phyloP scores from a whole-genome alignment of 78 protist genomes.

The Dictyostelium capitatum region DNA sequence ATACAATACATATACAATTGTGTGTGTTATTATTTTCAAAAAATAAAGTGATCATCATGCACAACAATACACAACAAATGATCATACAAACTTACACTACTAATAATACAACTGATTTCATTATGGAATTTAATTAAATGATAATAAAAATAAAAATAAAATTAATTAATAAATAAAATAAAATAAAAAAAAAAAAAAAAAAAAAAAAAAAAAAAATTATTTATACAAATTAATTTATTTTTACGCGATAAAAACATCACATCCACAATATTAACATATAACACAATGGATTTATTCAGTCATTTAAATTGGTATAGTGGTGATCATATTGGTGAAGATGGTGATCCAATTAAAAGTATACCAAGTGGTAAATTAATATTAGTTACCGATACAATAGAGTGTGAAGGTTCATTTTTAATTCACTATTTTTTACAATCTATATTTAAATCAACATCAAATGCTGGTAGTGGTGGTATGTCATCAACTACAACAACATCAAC shows the following conservation, averaged over 20 bases:
- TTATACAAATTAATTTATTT: neutral
- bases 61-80: too few relatives aligned
- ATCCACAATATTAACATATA: neutral
- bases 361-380: constrained; percentile 46
- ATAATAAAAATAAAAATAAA: too few relatives aligned
- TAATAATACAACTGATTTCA: too few relatives aligned
- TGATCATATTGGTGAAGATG: constrained; percentile 13
- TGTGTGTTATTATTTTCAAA: too few relatives aligned
- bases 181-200: neutral
- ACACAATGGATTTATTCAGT: constrained; percentile 50
- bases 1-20: too few relatives aligned
- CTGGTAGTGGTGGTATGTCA: neutral
- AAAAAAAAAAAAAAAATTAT: neutral
- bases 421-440: constrained; percentile 59
- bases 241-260: neutral
- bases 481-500: neutral
- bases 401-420: constrained; percentile 71
- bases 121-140: too few relatives aligned
- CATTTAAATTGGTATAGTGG: constrained; percentile 74
- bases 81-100: too few relatives aligned
- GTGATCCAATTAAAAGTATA: constrained; percentile 20
- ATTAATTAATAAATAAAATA: too few relatives aligned
- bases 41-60: too few relatives aligned
- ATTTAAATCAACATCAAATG: constrained; percentile 4
- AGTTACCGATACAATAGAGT: constrained; percentile 40